A percentile compares a stretch with the other conserved stretches of the same genome.
Evolutionary conservation across 2,329 filamentous ascomycete species (phyloP).

Genomic region (Talaromyces sp.): DNA sequence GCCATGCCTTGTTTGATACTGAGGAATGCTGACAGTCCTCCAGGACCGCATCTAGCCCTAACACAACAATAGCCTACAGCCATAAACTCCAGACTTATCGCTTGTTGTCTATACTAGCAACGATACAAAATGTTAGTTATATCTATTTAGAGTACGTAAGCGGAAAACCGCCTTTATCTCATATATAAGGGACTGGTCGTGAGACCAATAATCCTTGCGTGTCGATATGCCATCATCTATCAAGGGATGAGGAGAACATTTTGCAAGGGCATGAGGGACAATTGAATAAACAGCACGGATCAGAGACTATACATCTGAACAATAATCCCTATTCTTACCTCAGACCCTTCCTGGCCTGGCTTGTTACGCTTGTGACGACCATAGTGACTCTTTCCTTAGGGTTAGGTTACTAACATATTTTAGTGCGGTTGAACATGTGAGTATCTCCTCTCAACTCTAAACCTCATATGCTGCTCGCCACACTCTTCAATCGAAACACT

Average conservation of each 20-base stretch:
- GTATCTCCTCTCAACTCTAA: neutral
- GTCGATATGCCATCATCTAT: neutral
- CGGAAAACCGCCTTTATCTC: neutral
- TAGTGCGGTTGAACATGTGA: too few relatives aligned
- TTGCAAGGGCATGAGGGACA: slow-evolving; percentile 4
- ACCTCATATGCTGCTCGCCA: neutral
- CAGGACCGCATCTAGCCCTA: neutral
- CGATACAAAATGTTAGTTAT: neutral
- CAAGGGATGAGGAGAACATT: neutral
- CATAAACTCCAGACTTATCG: neutral
- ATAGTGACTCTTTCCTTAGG: too few relatives aligned
- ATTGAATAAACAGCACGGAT: too few relatives aligned
- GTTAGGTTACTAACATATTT: too few relatives aligned
- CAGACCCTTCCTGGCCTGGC: too few relatives aligned
- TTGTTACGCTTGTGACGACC: too few relatives aligned
- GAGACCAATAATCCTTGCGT: neutral
- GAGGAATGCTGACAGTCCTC: neutral
- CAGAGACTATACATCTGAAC: too few relatives aligned
- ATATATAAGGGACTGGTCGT: too few relatives aligned
- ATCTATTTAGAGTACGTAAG: neutral
- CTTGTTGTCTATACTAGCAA: neutral
- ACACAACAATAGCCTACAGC: neutral
- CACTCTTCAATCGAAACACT: neutral
- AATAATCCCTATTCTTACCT: too few relatives aligned
- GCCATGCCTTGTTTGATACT: slow-evolving; percentile 8